Conservation (phyloP, 2,329 filamentous ascomycete genomes). For the Sporothrix euskadiensis region DNA sequence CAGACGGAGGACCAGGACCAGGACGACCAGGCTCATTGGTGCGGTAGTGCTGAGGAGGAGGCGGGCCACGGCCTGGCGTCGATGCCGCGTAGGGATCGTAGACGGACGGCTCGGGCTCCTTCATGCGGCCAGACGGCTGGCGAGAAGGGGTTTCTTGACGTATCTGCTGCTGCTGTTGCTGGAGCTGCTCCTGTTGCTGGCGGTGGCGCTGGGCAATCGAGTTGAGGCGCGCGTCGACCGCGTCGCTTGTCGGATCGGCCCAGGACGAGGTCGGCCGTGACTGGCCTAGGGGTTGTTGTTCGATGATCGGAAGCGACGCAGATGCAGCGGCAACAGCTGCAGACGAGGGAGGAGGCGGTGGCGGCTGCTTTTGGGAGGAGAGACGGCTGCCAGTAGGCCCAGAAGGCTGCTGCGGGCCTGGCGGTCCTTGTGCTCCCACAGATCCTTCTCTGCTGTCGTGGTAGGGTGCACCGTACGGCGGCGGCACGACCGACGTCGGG, state of each 20-base stretch:
- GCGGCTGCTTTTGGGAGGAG: constrained; percentile 41
- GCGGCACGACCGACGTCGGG: constrained; percentile 18
- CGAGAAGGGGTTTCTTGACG: not conserved
- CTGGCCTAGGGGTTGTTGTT: constrained; percentile 24
- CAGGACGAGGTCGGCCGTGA: constrained; percentile 33
- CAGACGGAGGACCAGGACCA: not conserved
- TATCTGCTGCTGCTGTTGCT: constrained; percentile 11
- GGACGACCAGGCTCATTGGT: constrained; percentile 17
- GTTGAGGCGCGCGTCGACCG: constrained; percentile 38
- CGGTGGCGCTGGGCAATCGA: constrained; percentile 40
- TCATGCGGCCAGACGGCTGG: constrained; percentile 20
- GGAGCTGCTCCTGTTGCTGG: constrained; percentile 15
- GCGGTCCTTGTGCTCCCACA: constrained; percentile 8
- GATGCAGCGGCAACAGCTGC: constrained; percentile 25
- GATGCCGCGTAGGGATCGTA: constrained; percentile 27
- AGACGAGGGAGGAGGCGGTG: constrained; percentile 37
- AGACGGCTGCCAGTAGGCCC: constrained; percentile 33
- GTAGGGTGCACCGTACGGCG: constrained; percentile 28
- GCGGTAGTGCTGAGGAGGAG: constrained; percentile 21
- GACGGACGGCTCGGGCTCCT: constrained; percentile 20
- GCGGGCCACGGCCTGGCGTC: constrained; percentile 5
- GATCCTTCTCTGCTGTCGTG: constrained; percentile 26
- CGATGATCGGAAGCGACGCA: not conserved
- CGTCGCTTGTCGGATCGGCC: constrained; percentile 27
- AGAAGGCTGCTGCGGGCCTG: not conserved